Conservation (phyloP, 345 rosid species). For the Clausena lansium region DNA sequence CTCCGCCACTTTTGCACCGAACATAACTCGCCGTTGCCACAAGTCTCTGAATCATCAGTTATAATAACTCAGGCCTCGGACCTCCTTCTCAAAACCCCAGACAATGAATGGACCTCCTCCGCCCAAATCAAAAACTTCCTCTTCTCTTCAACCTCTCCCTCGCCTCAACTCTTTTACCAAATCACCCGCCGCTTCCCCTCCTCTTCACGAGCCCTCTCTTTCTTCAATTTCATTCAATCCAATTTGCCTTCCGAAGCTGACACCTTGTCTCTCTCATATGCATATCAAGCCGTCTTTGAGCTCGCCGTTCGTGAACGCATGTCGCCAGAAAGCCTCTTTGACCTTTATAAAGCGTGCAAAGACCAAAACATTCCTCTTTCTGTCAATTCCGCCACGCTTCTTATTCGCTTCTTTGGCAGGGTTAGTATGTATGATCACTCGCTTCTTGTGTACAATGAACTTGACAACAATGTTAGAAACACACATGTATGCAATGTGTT, state of each 20-base stretch:
- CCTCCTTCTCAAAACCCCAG: constrained; percentile 45
- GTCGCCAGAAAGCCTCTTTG: constrained; percentile 29
- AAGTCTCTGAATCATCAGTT: constrained; percentile 25
- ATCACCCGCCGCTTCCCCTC: constrained; percentile 59
- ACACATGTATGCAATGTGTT: constrained; percentile 45
- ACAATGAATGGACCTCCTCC: constrained; percentile 51
- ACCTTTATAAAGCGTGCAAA: constrained; percentile 45
- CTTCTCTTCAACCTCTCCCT: constrained; percentile 26
- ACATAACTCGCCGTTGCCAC: not conserved
- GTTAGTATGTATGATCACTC: constrained; percentile 45
- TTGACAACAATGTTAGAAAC: constrained; percentile 37
- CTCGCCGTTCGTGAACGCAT: constrained; percentile 47
- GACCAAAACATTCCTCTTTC: constrained; percentile 54
- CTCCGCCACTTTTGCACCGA: constrained; percentile 34
- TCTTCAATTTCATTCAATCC: constrained; percentile 45
- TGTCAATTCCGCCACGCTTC: constrained; percentile 37
- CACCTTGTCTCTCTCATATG: constrained; percentile 35
- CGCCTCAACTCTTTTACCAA: constrained; percentile 38
- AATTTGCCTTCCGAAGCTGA: constrained; percentile 30
- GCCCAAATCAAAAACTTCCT: constrained; percentile 45
- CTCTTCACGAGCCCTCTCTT: constrained; percentile 50
- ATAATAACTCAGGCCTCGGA: constrained; percentile 35
- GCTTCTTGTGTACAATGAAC: constrained; percentile 35
- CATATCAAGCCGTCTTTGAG: constrained; percentile 56
- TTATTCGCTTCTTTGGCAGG: constrained; percentile 51